These are phyloP conservation scores for Neckera pumila DNA, from an alignment of 225 moss, liverwort and hornwort genomes.

Conservation along the genomic window DNA sequence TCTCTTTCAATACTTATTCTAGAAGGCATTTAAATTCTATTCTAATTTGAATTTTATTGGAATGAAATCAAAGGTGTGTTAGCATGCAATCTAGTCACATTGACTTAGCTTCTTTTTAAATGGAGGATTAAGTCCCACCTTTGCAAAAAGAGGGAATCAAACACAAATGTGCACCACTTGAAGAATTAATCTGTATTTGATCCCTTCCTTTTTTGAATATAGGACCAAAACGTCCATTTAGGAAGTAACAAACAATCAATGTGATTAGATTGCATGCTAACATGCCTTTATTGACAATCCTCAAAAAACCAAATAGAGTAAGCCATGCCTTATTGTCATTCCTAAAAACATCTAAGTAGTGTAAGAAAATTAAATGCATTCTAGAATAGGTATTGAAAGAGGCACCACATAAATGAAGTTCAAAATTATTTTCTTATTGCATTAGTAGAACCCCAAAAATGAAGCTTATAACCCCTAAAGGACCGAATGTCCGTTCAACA, in stretches of 20 bases:
- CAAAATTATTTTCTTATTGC: too few species aligned
- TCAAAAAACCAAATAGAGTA: too few species aligned
- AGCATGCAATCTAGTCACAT: neutral
- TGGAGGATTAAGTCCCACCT: neutral
- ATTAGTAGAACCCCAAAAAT: too few species aligned
- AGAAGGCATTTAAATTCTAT: neutral
- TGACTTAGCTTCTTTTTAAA: neutral
- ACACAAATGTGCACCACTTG: neutral
- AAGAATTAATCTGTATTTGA: neutral
- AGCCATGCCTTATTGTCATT: too few species aligned
- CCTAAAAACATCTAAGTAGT: too few species aligned
- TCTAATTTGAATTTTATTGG: too few species aligned
- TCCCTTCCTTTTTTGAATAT: accelerated
- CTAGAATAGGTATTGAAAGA: too few species aligned
- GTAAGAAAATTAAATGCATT: too few species aligned
- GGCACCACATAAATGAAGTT: too few species aligned
- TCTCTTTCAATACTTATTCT: neutral
- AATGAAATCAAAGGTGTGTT: neutral
- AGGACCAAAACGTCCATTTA: neutral
- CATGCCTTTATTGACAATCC: neutral
- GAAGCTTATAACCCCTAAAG: too few species aligned
- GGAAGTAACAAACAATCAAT: neutral
- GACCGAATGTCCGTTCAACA: too few species aligned
- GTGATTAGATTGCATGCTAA: neutral
- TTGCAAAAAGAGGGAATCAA: neutral